Percentiles rank a stretch among this genome's conserved stretches.
These are phyloP conservation scores for Starmerella floricola DNA, from an alignment of 805 yeast species.

Conservation along the genomic window DNA sequence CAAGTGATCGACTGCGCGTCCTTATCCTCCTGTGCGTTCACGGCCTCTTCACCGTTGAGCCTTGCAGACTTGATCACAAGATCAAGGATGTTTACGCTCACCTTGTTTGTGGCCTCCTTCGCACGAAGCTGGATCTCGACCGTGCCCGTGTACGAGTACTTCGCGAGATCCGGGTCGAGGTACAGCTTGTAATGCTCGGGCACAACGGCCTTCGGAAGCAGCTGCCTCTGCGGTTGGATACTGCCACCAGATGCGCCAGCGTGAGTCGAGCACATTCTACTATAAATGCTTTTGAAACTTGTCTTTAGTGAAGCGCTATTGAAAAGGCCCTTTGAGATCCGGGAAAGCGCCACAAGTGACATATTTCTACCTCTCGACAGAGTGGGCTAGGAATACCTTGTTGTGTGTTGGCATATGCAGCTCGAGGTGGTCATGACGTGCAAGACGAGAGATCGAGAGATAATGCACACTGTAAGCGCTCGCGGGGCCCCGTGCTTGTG, in stretches of 20 bases:
- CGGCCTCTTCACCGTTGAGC: constrained; percentile 25
- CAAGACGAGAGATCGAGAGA: no score
- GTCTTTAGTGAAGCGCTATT: not conserved
- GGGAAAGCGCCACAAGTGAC: not conserved
- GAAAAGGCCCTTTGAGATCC: not conserved
- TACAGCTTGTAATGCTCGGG: constrained; percentile 67
- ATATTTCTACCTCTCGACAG: not conserved
- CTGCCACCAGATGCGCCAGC: constrained; percentile 12
- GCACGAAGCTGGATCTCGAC: constrained; percentile 38
- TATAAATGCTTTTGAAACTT: not conserved
- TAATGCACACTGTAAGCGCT: no score
- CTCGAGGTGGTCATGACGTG: no score
- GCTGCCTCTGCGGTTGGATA: constrained; percentile 27
- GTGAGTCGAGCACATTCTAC: constrained; percentile 21
- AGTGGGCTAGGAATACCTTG: not conserved
- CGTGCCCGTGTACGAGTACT: constrained; percentile 29
- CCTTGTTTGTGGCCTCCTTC: constrained; percentile 32
- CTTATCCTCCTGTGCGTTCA: constrained; percentile 31
- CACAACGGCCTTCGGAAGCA: constrained; percentile 51
- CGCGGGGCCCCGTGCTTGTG: no score
- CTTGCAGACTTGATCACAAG: constrained; percentile 39
- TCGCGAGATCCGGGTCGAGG: constrained; percentile 45
- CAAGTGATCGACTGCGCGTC: constrained; percentile 55
- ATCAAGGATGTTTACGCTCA: constrained; percentile 52
- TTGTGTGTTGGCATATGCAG: not conserved